Evolutionary conservation across 148 eudicot genomes (phyloP), one percentile per base, ranked within the genome.

Genomic region (Rhododendron ferrugineum): DNA sequence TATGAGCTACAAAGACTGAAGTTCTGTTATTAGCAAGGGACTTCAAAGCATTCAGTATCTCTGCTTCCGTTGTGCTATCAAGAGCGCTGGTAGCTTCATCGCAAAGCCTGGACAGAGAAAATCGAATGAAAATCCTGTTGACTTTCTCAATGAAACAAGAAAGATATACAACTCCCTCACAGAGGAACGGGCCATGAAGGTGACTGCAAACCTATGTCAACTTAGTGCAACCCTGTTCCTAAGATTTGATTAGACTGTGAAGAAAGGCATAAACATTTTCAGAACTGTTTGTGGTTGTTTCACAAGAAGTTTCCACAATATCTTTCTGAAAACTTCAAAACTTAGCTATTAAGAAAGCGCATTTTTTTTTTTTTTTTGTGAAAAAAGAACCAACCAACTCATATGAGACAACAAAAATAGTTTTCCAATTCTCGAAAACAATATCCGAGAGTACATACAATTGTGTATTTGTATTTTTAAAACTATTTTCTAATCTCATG

Each of bases 61-160:
- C 99, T 85, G 99, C 96, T 87, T 96, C 98, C 50, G 99, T 96
- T 81, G 99, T 93, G 88, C 98, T 95, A 85, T 96, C 99, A 75
- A 96, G 97, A 3, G 99, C 99, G 88, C 99, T 96, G 81, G 99
- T 96, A 80, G 99, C 99, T 89, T 96, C 99, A 86, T 96, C 99
- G 85, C 97, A 96, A 64, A 96, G 94, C 93, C 99, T 95, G 90
- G 36, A 58, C 14, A 72, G 49, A 14, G 78, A 78, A 16, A 64
- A 34, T 32, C 10, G 79, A 52, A 32, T 62, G 3, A 40, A 58
- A 34, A 64, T 78, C 36, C 22, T 14, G 36, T 44, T 34, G 15
- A 54, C 64, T 82, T 32, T 28, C 56, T 34, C 20, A 56, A n/a
- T 9, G 50, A 84, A 62, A 74, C 70, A 52, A 23, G 22, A 52